Evolutionary conservation across 75 land plant species (phyloP), one percentile per base, ranked within the genome.

Genomic region (Cupressus sempervirens): DNA sequence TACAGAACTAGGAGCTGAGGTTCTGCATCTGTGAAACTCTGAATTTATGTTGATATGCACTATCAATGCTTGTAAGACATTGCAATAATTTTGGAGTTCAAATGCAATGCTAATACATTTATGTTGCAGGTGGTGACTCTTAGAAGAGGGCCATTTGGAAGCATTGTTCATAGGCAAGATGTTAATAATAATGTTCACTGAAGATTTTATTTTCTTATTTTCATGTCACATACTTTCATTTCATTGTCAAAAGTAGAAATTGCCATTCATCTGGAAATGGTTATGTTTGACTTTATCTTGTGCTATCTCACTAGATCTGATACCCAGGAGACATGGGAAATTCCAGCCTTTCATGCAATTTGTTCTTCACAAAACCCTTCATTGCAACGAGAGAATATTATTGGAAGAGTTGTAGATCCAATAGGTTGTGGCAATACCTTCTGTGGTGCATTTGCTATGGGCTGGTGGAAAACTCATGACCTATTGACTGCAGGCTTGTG

Each of bases 381-480:
- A 46, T 58, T 40, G 46, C 83, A 82, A 82, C 65, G 26, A 26
- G 16, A 82, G 35, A 82, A 14, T 53, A 82, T 75, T 18, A 45
- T 82, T 32, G 82, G 82, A 81, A 32, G 36, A 7, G 84, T 87
- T 62, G 76, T 91, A 34, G 92, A 91, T 43, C 92, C 92, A 23
- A 91, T 91, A 15, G 92, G 92, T 2, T 91, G 92, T 76, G 91
- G 92, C 50, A 91, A 91, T 79, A 83, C 92, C 41, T 91, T 91
- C 77, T 91, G 92, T 85, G 92, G 92, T 62, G 92, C 86, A 56
- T 91, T 91, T 82, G 79, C 88, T 15, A 84, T 56, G 16, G 92
- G 92, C 54, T 91, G 89, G 89, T 90, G 86, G 87, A 84, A 91
- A 74, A 91, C 92, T 23, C 88, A 73, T 32, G 65, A 91, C 68